phyloP scores from a whole-genome alignment of 331 rosid species.

The Dryas integrifolia region DNA sequence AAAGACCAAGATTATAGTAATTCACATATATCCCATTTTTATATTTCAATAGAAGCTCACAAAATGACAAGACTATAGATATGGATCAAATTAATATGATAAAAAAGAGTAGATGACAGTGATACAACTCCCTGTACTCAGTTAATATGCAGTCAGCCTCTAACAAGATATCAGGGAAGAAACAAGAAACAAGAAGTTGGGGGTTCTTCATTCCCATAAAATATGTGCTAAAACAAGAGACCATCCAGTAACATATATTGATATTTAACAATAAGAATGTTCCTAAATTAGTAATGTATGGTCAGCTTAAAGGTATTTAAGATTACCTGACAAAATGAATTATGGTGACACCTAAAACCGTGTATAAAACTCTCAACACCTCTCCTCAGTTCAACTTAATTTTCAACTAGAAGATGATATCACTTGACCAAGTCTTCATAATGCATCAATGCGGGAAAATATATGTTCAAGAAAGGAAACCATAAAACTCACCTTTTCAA shows the following conservation, averaged over 20 bases:
- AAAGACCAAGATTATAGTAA: neutral
- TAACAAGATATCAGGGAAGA: neutral
- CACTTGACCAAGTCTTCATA: slow-evolving; percentile 4
- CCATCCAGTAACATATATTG: neutral
- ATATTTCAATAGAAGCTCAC: neutral
- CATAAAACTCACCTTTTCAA: slow-evolving; percentile 52
- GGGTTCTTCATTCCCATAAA: neutral
- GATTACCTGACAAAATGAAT: neutral
- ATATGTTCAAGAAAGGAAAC: neutral
- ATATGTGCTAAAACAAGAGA: neutral
- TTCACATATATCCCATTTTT: neutral
- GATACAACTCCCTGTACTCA: neutral
- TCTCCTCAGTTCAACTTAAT: neutral
- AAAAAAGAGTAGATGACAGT: neutral
- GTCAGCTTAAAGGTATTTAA: neutral
- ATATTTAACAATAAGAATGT: neutral
- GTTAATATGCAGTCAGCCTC: neutral
- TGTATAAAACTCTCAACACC: neutral
- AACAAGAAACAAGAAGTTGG: neutral
- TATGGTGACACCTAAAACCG: neutral
- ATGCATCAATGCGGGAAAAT: slow-evolving; percentile 11
- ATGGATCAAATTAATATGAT: neutral
- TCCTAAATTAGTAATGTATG: neutral
- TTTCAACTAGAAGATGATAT: slow-evolving; percentile 1
- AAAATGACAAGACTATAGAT: neutral